Percentiles rank a stretch among this genome's conserved stretches.
Conservation (phyloP, 2,329 filamentous ascomycete species). For the Aspergillus hortae region DNA sequence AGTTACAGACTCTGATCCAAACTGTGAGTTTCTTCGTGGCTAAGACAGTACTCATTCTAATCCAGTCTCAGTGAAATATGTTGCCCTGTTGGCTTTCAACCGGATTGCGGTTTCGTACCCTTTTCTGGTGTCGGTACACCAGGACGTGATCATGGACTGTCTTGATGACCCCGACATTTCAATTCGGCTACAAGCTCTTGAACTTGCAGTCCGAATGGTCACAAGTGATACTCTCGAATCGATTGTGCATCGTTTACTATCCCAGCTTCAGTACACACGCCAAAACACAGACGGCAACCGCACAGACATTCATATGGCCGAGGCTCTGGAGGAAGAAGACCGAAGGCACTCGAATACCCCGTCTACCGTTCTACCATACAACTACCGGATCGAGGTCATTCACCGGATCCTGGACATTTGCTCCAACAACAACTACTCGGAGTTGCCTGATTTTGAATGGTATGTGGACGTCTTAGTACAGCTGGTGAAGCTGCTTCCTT, state of each 20-base stretch:
- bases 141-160: slow-evolving; percentile 94
- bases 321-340: slow-evolving; percentile 1
- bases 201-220: slow-evolving; percentile 92
- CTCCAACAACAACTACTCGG: slow-evolving; percentile 79
- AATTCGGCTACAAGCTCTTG: slow-evolving; percentile 86
- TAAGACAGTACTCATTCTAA: not conserved
- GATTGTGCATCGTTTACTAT: slow-evolving; percentile 82
- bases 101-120: slow-evolving; percentile 89
- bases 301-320: slow-evolving; percentile 34
- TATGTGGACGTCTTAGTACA: slow-evolving; percentile 89
- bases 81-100: slow-evolving; percentile 90
- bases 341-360: not conserved
- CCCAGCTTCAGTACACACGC: slow-evolving; percentile 70
- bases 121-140: slow-evolving; percentile 82
- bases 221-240: slow-evolving; percentile 77
- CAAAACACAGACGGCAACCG: slow-evolving; percentile 44
- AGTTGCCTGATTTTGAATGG: slow-evolving; percentile 92
- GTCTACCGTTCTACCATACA: slow-evolving; percentile 60
- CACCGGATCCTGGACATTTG: slow-evolving; percentile 83
- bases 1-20: slow-evolving; percentile 87
- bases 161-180: slow-evolving; percentile 95
- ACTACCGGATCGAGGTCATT: slow-evolving; percentile 82
- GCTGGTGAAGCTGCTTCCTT: slow-evolving; percentile 63
- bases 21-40: slow-evolving; percentile 59
- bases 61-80: slow-evolving; percentile 75